phyloP scores from a whole-genome alignment of 805 yeast species.

The Lipomyces chichibuensis region DNA sequence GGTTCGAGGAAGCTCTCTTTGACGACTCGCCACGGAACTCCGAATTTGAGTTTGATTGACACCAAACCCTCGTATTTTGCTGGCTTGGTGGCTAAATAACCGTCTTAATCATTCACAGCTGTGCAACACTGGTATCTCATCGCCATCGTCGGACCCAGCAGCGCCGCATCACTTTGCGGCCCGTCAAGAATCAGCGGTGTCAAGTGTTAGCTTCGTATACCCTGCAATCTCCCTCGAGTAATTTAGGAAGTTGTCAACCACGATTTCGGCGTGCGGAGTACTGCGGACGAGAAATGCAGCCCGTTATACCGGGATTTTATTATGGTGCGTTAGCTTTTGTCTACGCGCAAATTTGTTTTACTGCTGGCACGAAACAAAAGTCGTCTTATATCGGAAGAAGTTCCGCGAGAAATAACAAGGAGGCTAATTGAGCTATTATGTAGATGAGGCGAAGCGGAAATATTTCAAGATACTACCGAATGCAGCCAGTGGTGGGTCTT shows the following conservation, averaged over 20 bases:
- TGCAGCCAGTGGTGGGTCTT: slow-evolving; percentile 36
- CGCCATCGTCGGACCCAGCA: background rate
- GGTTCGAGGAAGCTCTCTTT: no score
- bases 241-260: background rate
- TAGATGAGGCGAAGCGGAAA: slow-evolving; percentile 36
- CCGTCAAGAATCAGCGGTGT: no score
- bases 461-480: slow-evolving; percentile 38
- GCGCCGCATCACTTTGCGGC: no score
- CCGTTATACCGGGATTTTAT: slow-evolving; percentile 29
- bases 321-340: slow-evolving; percentile 21
- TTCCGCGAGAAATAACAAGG: background rate
- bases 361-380: background rate
- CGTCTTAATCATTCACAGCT: no score
- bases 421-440: background rate
- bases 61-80: background rate
- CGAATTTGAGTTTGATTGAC: background rate
- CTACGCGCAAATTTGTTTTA: background rate
- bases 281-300: slow-evolving; percentile 7
- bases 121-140: no score
- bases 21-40: no score
- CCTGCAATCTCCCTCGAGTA: no score
- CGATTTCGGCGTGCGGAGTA: background rate
- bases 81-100: background rate
- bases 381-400: background rate
- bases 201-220: no score